phyloP scores from a whole-genome alignment of 129 eudicot species.

The Apium graveolens region DNA sequence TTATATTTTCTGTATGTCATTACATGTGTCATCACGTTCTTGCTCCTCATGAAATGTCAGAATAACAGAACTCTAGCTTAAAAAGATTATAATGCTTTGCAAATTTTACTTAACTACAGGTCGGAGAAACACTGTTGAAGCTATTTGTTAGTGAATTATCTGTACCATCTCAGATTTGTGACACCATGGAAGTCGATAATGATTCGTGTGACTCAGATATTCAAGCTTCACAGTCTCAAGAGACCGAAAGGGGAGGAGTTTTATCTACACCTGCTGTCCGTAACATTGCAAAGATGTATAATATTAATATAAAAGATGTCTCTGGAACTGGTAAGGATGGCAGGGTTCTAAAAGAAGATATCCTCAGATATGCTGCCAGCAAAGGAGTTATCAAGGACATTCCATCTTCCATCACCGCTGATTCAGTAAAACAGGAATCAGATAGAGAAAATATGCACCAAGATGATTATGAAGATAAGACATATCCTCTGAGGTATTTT shows the following conservation, averaged over 20 bases:
- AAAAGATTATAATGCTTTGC: constrained; percentile 4
- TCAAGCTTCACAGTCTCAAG: constrained; percentile 14
- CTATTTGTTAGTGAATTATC: constrained; percentile 44
- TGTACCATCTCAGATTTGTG: constrained; percentile 13
- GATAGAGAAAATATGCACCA: constrained; percentile 35
- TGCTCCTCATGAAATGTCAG: background rate
- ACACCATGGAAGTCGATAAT: constrained; percentile 19
- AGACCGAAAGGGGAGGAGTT: constrained; percentile 32
- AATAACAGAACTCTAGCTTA: background rate
- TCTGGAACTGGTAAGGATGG: constrained; percentile 76
- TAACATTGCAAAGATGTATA: constrained; percentile 61
- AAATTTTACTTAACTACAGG: constrained; percentile 33
- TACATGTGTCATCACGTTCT: background rate
- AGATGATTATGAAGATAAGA: constrained; percentile 53
- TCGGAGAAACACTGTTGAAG: constrained; percentile 86
- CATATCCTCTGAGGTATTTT: constrained; percentile 55
- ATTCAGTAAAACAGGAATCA: constrained; percentile 27
- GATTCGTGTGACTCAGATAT: constrained; percentile 19
- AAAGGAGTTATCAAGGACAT: constrained; percentile 39
- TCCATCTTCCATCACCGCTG: constrained; percentile 19
- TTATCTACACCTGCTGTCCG: constrained; percentile 90
- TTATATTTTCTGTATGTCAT: background rate
- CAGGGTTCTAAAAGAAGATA: constrained; percentile 78
- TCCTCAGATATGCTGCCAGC: constrained; percentile 40
- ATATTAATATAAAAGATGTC: constrained; percentile 53